phyloP scores from a whole-genome alignment of 1,284 basidiomycete genomes.

The Inonotus obliquus region DNA sequence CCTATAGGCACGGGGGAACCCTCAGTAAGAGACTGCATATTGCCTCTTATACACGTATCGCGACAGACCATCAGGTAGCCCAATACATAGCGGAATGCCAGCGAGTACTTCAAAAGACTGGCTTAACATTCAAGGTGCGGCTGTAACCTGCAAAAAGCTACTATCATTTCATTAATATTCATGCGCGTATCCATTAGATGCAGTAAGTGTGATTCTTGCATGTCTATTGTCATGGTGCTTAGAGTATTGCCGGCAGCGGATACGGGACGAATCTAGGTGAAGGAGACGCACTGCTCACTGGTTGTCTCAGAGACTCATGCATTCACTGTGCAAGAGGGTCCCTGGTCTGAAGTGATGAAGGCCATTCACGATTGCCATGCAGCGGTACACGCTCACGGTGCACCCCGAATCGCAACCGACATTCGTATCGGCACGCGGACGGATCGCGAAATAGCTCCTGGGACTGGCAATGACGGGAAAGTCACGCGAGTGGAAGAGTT shows the following conservation, averaged over 20 bases:
- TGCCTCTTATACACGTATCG: slow-evolving; percentile 10
- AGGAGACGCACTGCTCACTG: slow-evolving; percentile 15
- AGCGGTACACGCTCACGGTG: slow-evolving; percentile 78
- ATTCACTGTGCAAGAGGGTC: slow-evolving; percentile 53
- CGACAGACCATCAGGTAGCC: slow-evolving; percentile 45
- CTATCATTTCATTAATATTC: slow-evolving; percentile 11
- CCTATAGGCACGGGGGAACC: slow-evolving; percentile 71
- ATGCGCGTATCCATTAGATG: slow-evolving; percentile 43
- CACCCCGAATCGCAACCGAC: slow-evolving; percentile 76
- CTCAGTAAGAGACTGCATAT: slow-evolving; percentile 43
- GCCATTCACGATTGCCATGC: slow-evolving; percentile 85
- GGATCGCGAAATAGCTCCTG: slow-evolving; percentile 61
- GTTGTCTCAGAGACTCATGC: slow-evolving; percentile 11
- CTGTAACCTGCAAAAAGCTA: slow-evolving; percentile 21
- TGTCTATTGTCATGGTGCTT: neutral
- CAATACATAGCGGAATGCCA: slow-evolving; percentile 77
- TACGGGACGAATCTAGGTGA: slow-evolving; percentile 86
- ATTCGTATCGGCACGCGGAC: slow-evolving; percentile 88
- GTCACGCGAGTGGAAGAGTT: slow-evolving; percentile 78
- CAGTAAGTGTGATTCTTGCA: slow-evolving; percentile 46
- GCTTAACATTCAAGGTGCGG: slow-evolving; percentile 74
- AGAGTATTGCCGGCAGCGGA: slow-evolving; percentile 45
- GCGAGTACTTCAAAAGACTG: slow-evolving; percentile 73
- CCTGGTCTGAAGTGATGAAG: slow-evolving; percentile 76
- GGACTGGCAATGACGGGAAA: slow-evolving; percentile 73